phyloP scores from a whole-genome alignment of 2,329 filamentous ascomycete genomes.

The Paramyrothecium sp. region DNA sequence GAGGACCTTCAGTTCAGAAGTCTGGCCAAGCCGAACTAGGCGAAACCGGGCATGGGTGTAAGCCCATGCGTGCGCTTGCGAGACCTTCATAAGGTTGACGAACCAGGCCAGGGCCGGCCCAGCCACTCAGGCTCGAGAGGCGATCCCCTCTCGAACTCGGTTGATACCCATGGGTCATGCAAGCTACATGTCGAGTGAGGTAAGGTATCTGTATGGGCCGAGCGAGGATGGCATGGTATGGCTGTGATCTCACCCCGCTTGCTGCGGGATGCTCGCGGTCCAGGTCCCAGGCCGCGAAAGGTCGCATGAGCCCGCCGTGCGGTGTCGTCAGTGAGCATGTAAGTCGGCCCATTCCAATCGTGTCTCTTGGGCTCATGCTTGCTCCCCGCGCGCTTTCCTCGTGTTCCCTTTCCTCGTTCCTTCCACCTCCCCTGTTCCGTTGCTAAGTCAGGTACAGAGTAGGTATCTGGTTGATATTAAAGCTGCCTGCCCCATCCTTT shows the following conservation, averaged over 20 bases:
- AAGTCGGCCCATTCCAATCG: constrained; percentile 1
- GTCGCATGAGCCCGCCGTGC: background rate
- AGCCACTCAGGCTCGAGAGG: too few relatives aligned
- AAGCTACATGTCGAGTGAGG: too few relatives aligned
- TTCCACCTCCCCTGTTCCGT: background rate
- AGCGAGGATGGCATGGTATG: background rate
- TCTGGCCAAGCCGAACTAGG: too few relatives aligned
- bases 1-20: too few relatives aligned
- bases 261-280: background rate
- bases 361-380: background rate
- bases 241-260: background rate
- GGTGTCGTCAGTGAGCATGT: constrained; percentile 4
- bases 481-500: background rate
- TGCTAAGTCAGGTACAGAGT: too few relatives aligned
- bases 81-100: too few relatives aligned
- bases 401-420: constrained; percentile 5
- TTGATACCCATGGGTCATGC: too few relatives aligned
- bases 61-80: too few relatives aligned
- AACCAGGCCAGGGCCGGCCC: too few relatives aligned
- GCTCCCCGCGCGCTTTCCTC: background rate
- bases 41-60: too few relatives aligned
- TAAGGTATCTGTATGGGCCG: background rate
- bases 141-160: too few relatives aligned
- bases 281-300: background rate
- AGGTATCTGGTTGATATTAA: too few relatives aligned